These are phyloP conservation scores for Acer negundo DNA, from an alignment of 345 rosid species.

Conservation along the genomic window DNA sequence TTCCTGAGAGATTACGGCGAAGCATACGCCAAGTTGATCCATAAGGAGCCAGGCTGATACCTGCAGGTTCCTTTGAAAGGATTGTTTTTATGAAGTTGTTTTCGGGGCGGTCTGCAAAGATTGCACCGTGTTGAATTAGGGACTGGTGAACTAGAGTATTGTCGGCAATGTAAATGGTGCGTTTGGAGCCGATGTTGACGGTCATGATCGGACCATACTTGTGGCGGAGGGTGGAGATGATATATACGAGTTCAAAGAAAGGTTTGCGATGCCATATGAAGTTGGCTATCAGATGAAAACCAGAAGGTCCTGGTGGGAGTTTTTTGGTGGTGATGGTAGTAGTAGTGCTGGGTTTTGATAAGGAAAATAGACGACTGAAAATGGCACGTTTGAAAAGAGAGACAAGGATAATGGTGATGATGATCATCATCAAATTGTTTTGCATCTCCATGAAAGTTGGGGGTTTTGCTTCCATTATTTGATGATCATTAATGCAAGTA, in stretches of 20 bases:
- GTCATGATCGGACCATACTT: constrained; percentile 15
- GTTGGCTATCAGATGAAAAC: background rate
- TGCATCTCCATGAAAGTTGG: background rate
- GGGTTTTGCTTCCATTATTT: too few species aligned
- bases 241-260: background rate
- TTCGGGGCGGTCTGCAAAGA: constrained; percentile 20
- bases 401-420: background rate
- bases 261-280: background rate
- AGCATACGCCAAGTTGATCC: constrained; percentile 24
- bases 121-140: constrained; percentile 10
- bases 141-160: constrained; percentile 19
- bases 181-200: constrained; percentile 12
- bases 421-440: too few species aligned
- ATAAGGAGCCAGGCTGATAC: constrained; percentile 9
- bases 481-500: too few species aligned
- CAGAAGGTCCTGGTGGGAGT: constrained; percentile 13
- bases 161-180: constrained; percentile 14
- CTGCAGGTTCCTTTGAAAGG: background rate
- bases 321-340: background rate
- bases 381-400: background rate
- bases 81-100: background rate
- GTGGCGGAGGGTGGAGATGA: background rate
- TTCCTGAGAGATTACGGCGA: constrained; percentile 14
- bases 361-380: background rate
- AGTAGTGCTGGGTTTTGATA: background rate